Percentiles rank a stretch among this genome's conserved stretches.
Evolutionary conservation across 805 yeast species (phyloP).

Genomic region (Yarrowia bubula): DNA sequence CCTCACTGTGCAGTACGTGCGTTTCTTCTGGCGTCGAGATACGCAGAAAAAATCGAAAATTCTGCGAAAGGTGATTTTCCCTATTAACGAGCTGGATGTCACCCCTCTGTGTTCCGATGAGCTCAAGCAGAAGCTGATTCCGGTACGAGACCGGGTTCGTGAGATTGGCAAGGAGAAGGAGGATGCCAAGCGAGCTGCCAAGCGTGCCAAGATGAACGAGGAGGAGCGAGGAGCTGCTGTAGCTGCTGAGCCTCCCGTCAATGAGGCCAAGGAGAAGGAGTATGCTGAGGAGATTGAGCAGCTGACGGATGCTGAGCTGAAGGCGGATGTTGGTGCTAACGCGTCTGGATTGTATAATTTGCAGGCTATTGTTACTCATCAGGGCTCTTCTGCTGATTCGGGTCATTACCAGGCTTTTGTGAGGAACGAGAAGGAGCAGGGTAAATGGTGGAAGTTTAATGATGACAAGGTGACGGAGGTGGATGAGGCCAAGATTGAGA

Average conservation of each 20-base stretch:
- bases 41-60: conserved; percentile 89
- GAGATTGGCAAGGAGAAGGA: conserved; percentile 69
- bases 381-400: conserved; percentile 92
- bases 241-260: conserved; percentile 31
- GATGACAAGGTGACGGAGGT: conserved; percentile 84
- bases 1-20: conserved; percentile 84
- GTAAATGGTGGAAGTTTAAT: conserved; percentile 90
- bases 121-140: conserved; percentile 61
- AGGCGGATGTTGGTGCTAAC: conserved; percentile 59
- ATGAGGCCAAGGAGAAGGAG: conserved; percentile 32
- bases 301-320: conserved; percentile 44
- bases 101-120: conserved; percentile 82
- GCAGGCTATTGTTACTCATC: conserved; percentile 82
- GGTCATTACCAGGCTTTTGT: conserved; percentile 96
- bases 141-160: conserved; percentile 73
- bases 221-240: conserved; percentile 33
- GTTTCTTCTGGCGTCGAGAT: conserved; percentile 95
- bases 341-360: conserved; percentile 86
- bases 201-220: conserved; percentile 52
- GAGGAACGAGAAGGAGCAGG: conserved; percentile 59
- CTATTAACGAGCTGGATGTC: conserved; percentile 78
- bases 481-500: conserved; percentile 77
- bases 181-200: conserved; percentile 70
- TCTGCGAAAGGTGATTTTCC: conserved; percentile 90
- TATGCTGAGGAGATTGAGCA: conserved; percentile 36